Conservation (phyloP, 345 rosid genomes). For the Combretum micranthum region DNA sequence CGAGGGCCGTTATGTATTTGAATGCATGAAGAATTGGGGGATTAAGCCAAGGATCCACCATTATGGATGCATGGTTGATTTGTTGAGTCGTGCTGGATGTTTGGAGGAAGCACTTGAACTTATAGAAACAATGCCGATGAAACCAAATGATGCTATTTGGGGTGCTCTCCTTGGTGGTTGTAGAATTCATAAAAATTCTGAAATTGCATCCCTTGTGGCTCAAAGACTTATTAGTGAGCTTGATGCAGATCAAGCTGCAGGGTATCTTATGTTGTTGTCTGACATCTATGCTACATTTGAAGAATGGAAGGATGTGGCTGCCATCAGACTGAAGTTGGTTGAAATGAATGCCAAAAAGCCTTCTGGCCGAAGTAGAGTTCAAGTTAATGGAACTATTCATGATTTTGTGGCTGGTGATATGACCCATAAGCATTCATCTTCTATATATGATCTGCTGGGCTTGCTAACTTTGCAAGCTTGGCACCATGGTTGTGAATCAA, state of each 20-base stretch:
- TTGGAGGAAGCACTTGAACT: conserved; percentile 35
- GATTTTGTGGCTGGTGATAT: conserved; percentile 47
- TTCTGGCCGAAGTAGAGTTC: conserved; percentile 55
- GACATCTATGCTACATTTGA: conserved; percentile 29
- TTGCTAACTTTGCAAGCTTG: conserved; percentile 15
- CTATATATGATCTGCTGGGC: conserved; percentile 22
- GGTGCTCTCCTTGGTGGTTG: conserved; percentile 62
- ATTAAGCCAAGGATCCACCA: conserved; percentile 46
- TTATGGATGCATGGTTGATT: conserved; percentile 68
- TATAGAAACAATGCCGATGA: conserved; percentile 45
- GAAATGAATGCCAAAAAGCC: conserved; percentile 43
- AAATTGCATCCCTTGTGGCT: conserved; percentile 37
- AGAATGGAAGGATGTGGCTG: conserved; percentile 39
- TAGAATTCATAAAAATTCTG: conserved; percentile 40
- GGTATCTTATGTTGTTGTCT: conserved; percentile 34
- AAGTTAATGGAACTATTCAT: conserved; percentile 43
- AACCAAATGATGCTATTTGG: conserved; percentile 60
- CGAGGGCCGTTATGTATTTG: conserved; percentile 37
- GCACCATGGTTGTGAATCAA: too few species aligned
- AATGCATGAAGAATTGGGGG: conserved; percentile 35
- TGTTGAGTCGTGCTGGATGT: conserved; percentile 50
- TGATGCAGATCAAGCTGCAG: conserved; percentile 27
- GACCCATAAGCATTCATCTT: conserved; percentile 26
- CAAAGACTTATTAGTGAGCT: conserved; percentile 29
- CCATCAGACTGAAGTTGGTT: conserved; percentile 28